Evolutionary conservation across 352 stramenopile genomes (phyloP), one percentile per base, ranked within the genome.

Genomic region (Globisporangium barbulae): DNA sequence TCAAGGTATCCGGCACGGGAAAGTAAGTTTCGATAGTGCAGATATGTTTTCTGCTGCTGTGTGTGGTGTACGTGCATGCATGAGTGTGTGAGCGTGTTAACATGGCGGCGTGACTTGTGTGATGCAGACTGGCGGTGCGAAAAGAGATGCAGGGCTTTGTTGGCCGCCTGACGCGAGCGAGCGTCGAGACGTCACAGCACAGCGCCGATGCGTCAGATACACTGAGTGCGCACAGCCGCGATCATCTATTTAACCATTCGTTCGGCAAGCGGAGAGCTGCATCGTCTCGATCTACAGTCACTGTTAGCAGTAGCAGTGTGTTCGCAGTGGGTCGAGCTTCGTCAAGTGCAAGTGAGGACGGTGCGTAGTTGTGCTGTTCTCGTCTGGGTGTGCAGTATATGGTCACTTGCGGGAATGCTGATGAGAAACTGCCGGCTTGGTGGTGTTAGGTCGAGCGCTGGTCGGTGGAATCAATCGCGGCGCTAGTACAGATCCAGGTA

Each of bases 141-240:
- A 72, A 75, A 25, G 81, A 90, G 72, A 78, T 91, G 69, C 80
- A 89, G 65, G 80, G 80, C 39, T 90, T 90, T 68, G 76, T 92
- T 21, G 81, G 74, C 1, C 73, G 80, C 4, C 59, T 94, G 59
- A 69, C 71, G 31, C 79, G 81, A 35, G 79, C 81, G 10, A 91
- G 79, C 55, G 55, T 78, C 50, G 67, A 83, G 58, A 84, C 76
- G 3, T 68, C 76, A 22, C 60, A 69, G 3, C 44, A 31, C 17
- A 33, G 30, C n/a, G 45, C 30, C 2, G 55, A 53, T 17, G 53
- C 28, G 17, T 50, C 25, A 47, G 61, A 39, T 10, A 33, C 22
- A 5, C 33, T 19, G 8, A 66, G 25, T 25, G 54, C 22, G 12
- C 42, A 64, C 61, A 64, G 55, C 52, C 30, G 53, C 13, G 48